Evolutionary conservation across 1,284 basidiomycete species (phyloP).

Genomic region (Entoloma clypeatum): DNA sequence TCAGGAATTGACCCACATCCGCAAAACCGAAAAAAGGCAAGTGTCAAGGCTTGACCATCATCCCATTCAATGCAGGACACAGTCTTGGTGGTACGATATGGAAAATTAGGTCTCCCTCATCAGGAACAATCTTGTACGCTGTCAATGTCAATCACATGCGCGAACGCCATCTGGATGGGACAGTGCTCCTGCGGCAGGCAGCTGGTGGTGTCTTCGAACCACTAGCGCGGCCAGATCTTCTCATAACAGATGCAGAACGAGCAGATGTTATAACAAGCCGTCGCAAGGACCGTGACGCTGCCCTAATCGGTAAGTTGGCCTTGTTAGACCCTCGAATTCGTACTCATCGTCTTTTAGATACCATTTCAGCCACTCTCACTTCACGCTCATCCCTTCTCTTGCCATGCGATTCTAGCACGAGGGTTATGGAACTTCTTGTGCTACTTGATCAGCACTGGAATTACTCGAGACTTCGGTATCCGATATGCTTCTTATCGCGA

Average conservation of each 20-base stretch:
- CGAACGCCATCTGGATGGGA: constrained; percentile 95
- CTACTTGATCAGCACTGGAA: constrained; percentile 98
- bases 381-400: constrained; percentile 80
- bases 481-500: constrained; percentile 88
- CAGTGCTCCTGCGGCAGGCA: constrained; percentile 73
- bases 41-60: constrained; percentile 89
- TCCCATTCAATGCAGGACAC: constrained; percentile 95
- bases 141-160: constrained; percentile 96
- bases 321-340: constrained; percentile 6
- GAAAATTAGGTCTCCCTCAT: constrained; percentile 96
- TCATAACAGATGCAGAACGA: constrained; percentile 92
- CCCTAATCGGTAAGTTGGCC: constrained; percentile 68
- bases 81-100: constrained; percentile 96
- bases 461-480: constrained; percentile 74
- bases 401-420: constrained; percentile 92
- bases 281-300: constrained; percentile 87
- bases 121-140: constrained; percentile 94
- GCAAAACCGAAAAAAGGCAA: no score
- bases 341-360: constrained; percentile 47
- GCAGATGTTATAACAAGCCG: constrained; percentile 80
- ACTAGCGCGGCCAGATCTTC: constrained; percentile 82
- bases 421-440: constrained; percentile 91
- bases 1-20: no score
- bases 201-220: constrained; percentile 83
- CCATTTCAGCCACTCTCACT: constrained; percentile 80